Evolutionary conservation across 2,329 filamentous ascomycete genomes (phyloP).

Genomic region (Ceratocystis variospora): DNA sequence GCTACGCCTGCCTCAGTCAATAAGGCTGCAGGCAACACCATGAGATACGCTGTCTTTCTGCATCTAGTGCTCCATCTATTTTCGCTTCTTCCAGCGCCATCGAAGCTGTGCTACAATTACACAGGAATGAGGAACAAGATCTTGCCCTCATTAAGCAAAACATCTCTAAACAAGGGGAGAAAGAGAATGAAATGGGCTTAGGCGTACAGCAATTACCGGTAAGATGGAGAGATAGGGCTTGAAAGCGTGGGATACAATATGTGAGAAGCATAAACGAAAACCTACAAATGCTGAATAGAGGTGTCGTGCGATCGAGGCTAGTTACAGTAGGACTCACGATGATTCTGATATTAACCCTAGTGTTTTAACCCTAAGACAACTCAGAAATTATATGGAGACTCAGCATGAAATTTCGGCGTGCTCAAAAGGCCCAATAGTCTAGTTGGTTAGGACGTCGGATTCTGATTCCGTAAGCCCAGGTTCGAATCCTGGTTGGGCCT

Average conservation of each 20-base stretch:
- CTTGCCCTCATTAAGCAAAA: neutral
- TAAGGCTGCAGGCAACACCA: neutral
- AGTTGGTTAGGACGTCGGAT: constrained; percentile 18
- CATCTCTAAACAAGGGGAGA: neutral
- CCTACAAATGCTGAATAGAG: too few relatives aligned
- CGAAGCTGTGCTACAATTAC: constrained; percentile 10
- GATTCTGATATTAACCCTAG: too few relatives aligned
- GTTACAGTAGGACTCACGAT: too few relatives aligned
- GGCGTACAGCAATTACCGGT: neutral
- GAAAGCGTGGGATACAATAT: too few relatives aligned
- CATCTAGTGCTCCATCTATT: constrained; percentile 6
- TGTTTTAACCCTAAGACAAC: too few relatives aligned
- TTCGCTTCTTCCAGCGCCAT: constrained; percentile 15
- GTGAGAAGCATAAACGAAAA: too few relatives aligned
- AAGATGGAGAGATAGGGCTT: too few relatives aligned
- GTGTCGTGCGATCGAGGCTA: too few relatives aligned
- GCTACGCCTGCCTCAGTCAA: neutral
- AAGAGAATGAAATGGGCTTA: neutral
- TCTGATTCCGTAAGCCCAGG: constrained; percentile 16
- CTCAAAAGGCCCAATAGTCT: constrained; percentile 14
- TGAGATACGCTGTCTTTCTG: neutral
- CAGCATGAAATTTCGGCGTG: neutral
- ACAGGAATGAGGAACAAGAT: neutral
- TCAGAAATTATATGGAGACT: neutral
- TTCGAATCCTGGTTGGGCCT: constrained; percentile 18